A percentile compares a stretch with the other conserved stretches of the same genome.
These are phyloP conservation scores for Pseudopyrenochaeta lycopersici DNA, from an alignment of 2,329 filamentous ascomycete species.

Conservation along the genomic window DNA sequence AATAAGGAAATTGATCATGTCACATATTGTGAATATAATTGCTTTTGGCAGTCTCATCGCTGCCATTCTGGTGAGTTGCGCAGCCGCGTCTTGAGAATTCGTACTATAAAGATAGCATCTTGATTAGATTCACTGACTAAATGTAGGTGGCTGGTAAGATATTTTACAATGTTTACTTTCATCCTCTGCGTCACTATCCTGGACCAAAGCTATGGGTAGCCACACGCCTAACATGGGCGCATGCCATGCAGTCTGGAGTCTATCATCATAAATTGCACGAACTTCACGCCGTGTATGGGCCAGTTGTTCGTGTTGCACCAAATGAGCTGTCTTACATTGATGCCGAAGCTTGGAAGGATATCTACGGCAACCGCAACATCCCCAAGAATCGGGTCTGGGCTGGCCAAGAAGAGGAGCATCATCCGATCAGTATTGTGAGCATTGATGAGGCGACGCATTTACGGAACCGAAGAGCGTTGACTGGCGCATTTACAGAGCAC, in stretches of 20 bases:
- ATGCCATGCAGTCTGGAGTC: conserved; percentile 25
- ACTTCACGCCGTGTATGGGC: conserved; percentile 42
- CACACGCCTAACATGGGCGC: conserved; percentile 47
- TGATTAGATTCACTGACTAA: background rate
- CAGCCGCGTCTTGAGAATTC: background rate
- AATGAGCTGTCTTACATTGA: conserved; percentile 58
- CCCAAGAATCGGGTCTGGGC: conserved; percentile 21
- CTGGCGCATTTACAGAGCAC: conserved; percentile 55
- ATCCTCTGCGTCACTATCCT: conserved; percentile 22
- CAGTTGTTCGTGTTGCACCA: conserved; percentile 58
- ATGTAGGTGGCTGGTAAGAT: background rate
- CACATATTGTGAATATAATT: background rate
- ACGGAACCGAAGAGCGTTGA: conserved; percentile 43
- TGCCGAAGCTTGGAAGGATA: conserved; percentile 54
- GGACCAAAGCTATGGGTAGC: conserved; percentile 29
- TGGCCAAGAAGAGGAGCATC: conserved; percentile 12
- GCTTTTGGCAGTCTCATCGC: background rate
- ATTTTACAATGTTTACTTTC: conserved; percentile 26
- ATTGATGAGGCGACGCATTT: conserved; percentile 28
- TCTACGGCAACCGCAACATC: conserved; percentile 40
- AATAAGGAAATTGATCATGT: background rate
- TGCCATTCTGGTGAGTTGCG: background rate
- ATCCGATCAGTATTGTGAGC: conserved; percentile 17
- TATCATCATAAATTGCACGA: conserved; percentile 11
- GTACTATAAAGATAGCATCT: background rate